phyloP scores from a whole-genome alignment of 1,284 basidiomycete species.

The Leucoagaricus sp. region DNA sequence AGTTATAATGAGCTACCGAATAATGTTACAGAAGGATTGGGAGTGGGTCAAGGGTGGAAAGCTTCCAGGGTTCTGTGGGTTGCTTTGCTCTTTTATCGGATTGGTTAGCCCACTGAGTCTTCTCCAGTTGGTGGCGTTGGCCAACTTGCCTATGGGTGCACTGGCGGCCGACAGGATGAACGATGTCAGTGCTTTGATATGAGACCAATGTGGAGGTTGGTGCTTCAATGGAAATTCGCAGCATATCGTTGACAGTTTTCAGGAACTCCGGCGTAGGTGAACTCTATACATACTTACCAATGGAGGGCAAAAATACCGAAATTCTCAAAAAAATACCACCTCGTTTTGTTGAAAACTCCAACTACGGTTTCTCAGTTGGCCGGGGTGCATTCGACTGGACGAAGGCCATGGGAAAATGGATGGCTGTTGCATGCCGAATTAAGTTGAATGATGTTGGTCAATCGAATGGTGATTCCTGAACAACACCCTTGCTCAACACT shows the following conservation, averaged over 20 bases:
- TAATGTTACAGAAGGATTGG: conserved; percentile 59
- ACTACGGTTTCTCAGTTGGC: conserved; percentile 64
- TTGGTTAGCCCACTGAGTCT: neutral
- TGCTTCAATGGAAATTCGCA: neutral
- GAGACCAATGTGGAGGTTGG: conserved; percentile 66
- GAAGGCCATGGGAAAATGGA: conserved; percentile 52
- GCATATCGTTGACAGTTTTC: neutral
- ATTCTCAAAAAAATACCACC: conserved; percentile 51
- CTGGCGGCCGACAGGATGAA: conserved; percentile 56
- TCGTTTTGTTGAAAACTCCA: conserved; percentile 46
- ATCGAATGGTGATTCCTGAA: conserved; percentile 39
- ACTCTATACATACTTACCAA: conserved; percentile 61
- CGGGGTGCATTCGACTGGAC: conserved; percentile 51
- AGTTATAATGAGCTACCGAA: conserved; percentile 55
- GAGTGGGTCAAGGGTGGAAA: conserved; percentile 67
- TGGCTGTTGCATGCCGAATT: conserved; percentile 59
- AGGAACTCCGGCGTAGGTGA: conserved; percentile 49
- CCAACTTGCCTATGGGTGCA: conserved; percentile 57
- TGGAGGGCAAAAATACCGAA: conserved; percentile 41
- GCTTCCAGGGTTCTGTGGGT: conserved; percentile 63
- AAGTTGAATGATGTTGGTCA: conserved; percentile 56
- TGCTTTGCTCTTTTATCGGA: neutral
- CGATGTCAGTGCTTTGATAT: conserved; percentile 63
- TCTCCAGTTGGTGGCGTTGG: conserved; percentile 53
- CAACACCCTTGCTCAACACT: neutral